phyloP scores from a whole-genome alignment of 345 rosid genomes.

The Populus alba region DNA sequence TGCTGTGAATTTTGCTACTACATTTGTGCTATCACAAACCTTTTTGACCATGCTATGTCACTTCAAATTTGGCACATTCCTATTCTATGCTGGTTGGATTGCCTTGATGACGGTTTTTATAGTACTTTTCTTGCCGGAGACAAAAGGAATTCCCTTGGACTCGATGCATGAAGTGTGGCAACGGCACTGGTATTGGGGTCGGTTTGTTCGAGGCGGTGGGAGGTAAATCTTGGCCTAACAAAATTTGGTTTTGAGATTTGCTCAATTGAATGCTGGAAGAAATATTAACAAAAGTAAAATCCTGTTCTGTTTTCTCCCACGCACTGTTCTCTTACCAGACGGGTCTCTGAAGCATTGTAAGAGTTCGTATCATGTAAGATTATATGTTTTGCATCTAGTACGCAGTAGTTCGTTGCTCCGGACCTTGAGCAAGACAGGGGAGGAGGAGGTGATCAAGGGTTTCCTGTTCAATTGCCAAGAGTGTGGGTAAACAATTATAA shows the following conservation, averaged over 20 bases:
- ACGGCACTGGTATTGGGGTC: conserved; percentile 64
- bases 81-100: conserved; percentile 64
- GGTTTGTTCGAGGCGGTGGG: conserved; percentile 25
- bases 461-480: too few species aligned
- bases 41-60: conserved; percentile 65
- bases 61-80: conserved; percentile 53
- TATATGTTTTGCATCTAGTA: too few species aligned
- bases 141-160: conserved; percentile 59
- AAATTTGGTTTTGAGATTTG: neutral
- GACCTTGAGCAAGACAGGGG: too few species aligned
- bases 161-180: conserved; percentile 56
- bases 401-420: too few species aligned
- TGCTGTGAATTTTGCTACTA: conserved; percentile 44
- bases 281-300: too few species aligned
- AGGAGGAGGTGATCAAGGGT: too few species aligned
- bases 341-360: too few species aligned
- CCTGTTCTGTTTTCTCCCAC: too few species aligned
- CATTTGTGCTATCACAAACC: conserved; percentile 53
- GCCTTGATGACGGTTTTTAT: conserved; percentile 51
- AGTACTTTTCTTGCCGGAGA: conserved; percentile 55
- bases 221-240: neutral
- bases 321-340: too few species aligned
- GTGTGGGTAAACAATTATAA: too few species aligned
- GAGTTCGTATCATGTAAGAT: too few species aligned
- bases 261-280: too few species aligned